Percentiles rank a stretch among this genome's conserved stretches.
Evolutionary conservation across 345 rosid species (phyloP).

Genomic region (Corymbia maculata): DNA sequence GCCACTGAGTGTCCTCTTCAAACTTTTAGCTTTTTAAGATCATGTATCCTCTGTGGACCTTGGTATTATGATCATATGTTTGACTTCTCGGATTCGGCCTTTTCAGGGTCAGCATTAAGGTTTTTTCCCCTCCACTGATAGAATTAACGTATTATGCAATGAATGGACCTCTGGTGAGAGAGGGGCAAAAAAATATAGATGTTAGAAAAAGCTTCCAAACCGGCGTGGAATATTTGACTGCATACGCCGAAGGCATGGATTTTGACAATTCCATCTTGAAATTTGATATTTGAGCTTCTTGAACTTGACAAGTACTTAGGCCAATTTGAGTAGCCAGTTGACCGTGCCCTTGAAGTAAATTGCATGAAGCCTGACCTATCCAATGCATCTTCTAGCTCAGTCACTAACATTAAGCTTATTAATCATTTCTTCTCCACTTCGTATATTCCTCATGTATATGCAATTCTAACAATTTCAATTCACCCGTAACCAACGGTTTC

Average conservation of each 20-base stretch:
- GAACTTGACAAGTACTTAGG: too few species aligned
- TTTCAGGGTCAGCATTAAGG: background rate
- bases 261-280: background rate
- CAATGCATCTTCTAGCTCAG: background rate
- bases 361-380: background rate
- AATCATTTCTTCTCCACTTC: background rate
- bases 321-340: too few species aligned
- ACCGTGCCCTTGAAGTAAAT: too few species aligned
- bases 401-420: background rate
- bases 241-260: background rate
- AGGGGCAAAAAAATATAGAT: background rate
- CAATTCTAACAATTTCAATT: background rate
- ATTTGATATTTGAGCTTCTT: too few species aligned
- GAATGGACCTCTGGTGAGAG: background rate
- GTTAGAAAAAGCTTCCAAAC: background rate
- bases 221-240: background rate
- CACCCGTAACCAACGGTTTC: background rate
- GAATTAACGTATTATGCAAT: background rate
- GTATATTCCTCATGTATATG: background rate
- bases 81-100: background rate
- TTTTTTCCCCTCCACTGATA: background rate
- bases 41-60: background rate
- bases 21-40: background rate
- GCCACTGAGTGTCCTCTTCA: background rate
- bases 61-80: background rate